These are phyloP conservation scores for Andrographis paniculata DNA, from an alignment of 305 asterid genomes.

Conservation along the genomic window DNA sequence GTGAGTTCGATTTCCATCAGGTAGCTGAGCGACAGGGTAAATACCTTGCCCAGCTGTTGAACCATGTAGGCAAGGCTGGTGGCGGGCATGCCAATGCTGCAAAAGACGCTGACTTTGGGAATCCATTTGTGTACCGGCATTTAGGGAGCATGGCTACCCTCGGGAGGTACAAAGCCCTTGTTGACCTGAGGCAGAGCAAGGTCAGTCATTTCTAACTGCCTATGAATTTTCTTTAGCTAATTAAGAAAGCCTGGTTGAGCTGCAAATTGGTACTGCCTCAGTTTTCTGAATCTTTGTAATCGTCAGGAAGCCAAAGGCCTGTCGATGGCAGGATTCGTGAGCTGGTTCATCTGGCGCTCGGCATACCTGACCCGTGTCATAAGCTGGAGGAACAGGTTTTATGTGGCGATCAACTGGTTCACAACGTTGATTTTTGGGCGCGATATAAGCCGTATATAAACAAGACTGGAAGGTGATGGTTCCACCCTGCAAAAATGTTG, in stretches of 20 bases:
- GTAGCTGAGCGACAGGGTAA: slow-evolving; percentile 98
- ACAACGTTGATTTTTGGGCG: slow-evolving; percentile 85
- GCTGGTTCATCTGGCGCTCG: slow-evolving; percentile 93
- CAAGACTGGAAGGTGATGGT: not conserved
- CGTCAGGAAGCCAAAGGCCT: slow-evolving; percentile 76
- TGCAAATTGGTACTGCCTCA: no score
- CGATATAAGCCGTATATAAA: slow-evolving; percentile 72
- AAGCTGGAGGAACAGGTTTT: slow-evolving; percentile 93
- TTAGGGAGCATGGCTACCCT: slow-evolving; percentile 95
- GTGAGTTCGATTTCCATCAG: slow-evolving; percentile 29
- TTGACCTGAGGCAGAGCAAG: slow-evolving; percentile 96
- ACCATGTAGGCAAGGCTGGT: slow-evolving; percentile 54
- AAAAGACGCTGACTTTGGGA: slow-evolving; percentile 42
- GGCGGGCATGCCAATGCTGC: slow-evolving; percentile 69
- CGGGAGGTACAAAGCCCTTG: slow-evolving; percentile 93
- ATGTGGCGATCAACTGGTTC: slow-evolving; percentile 74
- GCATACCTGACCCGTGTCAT: slow-evolving; percentile 91
- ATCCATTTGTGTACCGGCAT: slow-evolving; percentile 63
- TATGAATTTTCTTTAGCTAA: no score
- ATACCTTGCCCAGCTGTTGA: slow-evolving; percentile 56
- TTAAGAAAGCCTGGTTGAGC: no score
- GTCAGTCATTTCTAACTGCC: slow-evolving; percentile 19
- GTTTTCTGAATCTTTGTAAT: not conserved
- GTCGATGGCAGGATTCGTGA: slow-evolving; percentile 67
- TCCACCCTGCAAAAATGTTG: no score